Evolutionary conservation across 2,329 filamentous ascomycete genomes (phyloP).

Genomic region (Scopulariopsis brevicaulis): DNA sequence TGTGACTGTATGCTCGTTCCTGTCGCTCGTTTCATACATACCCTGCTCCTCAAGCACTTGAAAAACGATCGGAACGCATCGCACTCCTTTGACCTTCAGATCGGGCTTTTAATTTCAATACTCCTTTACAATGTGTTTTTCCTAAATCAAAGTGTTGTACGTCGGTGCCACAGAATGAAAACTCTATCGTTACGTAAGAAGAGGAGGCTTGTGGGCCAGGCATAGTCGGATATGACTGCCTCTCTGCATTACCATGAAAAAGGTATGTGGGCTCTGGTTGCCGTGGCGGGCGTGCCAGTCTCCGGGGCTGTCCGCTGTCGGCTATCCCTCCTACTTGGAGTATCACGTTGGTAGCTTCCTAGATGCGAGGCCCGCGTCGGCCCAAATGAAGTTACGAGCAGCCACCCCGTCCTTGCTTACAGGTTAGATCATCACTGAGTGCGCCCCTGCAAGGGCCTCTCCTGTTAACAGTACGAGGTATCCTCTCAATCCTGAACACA

Average conservation of each 20-base stretch:
- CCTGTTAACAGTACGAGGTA: neutral
- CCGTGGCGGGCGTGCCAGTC: no score
- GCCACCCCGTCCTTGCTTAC: neutral
- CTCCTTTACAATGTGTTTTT: neutral
- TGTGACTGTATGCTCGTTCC: neutral
- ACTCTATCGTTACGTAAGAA: neutral
- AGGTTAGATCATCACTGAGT: neutral
- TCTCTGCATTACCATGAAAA: no score
- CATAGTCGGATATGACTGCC: neutral
- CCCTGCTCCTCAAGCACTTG: neutral
- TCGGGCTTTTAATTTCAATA: neutral
- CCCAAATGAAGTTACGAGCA: no score
- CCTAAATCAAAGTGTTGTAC: no score
- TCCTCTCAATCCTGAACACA: neutral
- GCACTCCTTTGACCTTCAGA: neutral
- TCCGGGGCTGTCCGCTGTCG: no score
- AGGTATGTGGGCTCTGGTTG: no score
- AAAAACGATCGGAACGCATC: neutral
- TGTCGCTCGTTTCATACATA: neutral
- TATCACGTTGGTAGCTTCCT: no score
- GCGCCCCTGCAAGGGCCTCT: neutral
- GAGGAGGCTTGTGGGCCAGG: neutral
- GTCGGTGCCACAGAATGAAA: neutral
- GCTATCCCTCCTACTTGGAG: no score
- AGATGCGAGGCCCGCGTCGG: no score